Conservation (phyloP, 768 basidiomycete genomes). For the Psilocybe cubensis region DNA sequence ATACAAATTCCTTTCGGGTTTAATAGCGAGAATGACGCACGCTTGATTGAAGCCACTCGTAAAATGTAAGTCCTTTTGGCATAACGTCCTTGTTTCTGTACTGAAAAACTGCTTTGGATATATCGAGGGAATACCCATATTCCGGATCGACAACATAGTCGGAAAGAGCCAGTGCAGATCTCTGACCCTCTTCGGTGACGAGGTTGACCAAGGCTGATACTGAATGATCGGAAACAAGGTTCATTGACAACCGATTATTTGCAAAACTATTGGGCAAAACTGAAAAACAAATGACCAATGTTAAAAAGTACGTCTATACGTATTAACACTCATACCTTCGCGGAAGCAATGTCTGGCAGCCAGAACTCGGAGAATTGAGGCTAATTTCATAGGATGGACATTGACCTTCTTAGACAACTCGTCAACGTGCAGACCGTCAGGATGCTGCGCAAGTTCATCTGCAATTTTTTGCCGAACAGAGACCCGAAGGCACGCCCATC, state of each 20-base stretch:
- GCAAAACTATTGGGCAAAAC: slow-evolving; percentile 40
- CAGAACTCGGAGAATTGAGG: slow-evolving; percentile 40
- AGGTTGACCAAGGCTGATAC: slow-evolving; percentile 25
- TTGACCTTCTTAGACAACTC: slow-evolving; percentile 33
- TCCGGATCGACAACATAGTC: slow-evolving; percentile 1
- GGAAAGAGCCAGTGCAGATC: slow-evolving; percentile 1
- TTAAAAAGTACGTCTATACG: too few relatives aligned
- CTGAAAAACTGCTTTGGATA: not conserved
- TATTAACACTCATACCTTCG: slow-evolving; percentile 21
- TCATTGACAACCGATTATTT: slow-evolving; percentile 42
- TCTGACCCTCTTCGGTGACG: slow-evolving; percentile 9
- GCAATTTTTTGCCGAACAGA: slow-evolving; percentile 39
- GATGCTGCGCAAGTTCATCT: slow-evolving; percentile 37
- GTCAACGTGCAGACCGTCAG: slow-evolving; percentile 37
- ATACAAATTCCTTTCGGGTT: too few relatives aligned
- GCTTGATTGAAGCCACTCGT: too few relatives aligned
- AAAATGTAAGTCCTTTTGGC: not conserved
- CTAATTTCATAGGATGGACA: slow-evolving; percentile 38
- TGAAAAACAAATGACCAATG: too few relatives aligned
- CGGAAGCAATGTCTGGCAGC: slow-evolving; percentile 41
- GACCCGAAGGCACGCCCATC: slow-evolving; percentile 37
- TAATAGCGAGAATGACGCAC: too few relatives aligned
- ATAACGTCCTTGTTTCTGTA: not conserved
- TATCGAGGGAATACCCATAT: not conserved
- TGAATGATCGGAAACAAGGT: slow-evolving; percentile 32